Evolutionary conservation across 2,329 filamentous ascomycete genomes (phyloP), one percentile per base, ranked within the genome.

Genomic region (Graphilbum sp.): DNA sequence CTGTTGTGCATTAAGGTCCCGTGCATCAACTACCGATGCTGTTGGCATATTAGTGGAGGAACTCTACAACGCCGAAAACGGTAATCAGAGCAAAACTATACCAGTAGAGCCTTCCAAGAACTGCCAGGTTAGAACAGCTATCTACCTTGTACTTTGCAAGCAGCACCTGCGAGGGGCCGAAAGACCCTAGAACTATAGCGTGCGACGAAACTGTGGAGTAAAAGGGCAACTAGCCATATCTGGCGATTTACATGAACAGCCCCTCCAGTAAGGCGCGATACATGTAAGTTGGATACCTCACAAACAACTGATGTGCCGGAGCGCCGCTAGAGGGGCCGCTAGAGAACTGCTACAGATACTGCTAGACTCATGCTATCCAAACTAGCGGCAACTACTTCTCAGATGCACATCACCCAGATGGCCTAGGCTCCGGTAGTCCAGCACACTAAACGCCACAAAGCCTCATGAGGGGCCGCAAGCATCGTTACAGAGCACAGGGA

Each of bases 21-120:
- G n/a, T n/a, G n/a, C n/a, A n/a, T n/a, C n/a, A n/a, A n/a, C 13
- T 12, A n/a, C 5, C 27, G 38, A 36, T 29, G 31, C 34, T 39
- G 35, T 35, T 41, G 41, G 42, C 27, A 5, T 29, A 5, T 37
- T 34, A 18, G 34, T 33, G n/a, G 27, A 25, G 34, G 16, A 6
- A 8, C n/a, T 5, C n/a, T 37, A n/a, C 24, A 40, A 32, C 37
- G 40, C 41, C 45, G 45, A 45, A 46, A 46, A 39, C 45, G 45
- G 45, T 30, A 45, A 36, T 38, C 27, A 29, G 11, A 29, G 13
- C 27, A 29, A 29, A 5, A 11, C 21, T 5, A 11, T 11, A 11
- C 21, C 21, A 24, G 21, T 5, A 24, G 6, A 20, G 12, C 10
- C 18, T 19, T 32, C 31, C 31, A 32, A 32, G 17, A 15, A 7